Evolutionary conservation across 192 early-diverging fungal genomes (phyloP).

Genomic region (Pilobolus umbonatus): DNA sequence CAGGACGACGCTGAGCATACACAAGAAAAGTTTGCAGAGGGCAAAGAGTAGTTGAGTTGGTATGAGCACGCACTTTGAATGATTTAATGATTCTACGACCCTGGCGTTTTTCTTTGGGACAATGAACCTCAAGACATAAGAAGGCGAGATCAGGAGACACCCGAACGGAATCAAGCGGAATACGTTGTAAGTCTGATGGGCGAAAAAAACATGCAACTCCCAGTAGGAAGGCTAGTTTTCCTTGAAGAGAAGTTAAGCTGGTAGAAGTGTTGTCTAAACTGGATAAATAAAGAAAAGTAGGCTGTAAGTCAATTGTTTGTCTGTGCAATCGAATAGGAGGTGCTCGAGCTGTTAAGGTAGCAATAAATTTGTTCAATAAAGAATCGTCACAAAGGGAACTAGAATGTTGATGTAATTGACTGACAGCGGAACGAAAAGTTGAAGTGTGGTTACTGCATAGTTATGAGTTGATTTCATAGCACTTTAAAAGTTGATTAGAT

Average conservation of each 20-base stretch:
- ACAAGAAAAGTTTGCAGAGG: neutral
- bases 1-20: neutral
- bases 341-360: neutral
- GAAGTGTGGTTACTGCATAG: neutral
- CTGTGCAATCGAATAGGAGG: neutral
- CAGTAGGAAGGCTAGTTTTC: neutral
- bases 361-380: neutral
- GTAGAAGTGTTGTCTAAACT: neutral
- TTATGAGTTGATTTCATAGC: neutral
- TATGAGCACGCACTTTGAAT: neutral
- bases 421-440: neutral
- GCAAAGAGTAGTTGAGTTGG: neutral
- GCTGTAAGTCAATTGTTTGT: neutral
- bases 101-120: constrained; percentile 6
- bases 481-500: neutral
- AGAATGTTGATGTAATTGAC: neutral
- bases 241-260: neutral
- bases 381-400: neutral
- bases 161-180: neutral
- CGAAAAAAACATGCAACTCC: constrained; percentile 1
- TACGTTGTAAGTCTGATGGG: constrained; percentile 6
- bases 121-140: neutral
- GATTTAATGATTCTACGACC: constrained; percentile 2
- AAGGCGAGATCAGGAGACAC: neutral
- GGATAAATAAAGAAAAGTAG: neutral